Percentiles rank a stretch among this genome's conserved stretches.
Conservation (phyloP, 2,329 filamentous ascomycete species). For the Aureobasidium sp. region DNA sequence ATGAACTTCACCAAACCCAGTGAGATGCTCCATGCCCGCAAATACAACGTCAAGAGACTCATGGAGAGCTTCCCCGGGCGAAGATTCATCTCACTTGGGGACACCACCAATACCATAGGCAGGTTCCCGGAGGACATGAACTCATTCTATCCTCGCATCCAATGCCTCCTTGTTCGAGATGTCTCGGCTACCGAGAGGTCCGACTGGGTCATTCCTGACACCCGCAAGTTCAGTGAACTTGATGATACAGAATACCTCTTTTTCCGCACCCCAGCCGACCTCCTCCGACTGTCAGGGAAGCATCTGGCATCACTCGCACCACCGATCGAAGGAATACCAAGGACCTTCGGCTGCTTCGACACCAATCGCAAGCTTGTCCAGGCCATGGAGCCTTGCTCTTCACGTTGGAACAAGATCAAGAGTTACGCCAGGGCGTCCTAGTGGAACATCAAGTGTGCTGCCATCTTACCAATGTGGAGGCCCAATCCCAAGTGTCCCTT, state of each 20-base stretch:
- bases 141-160: conserved; percentile 16
- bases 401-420: neutral
- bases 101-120: conserved; percentile 17
- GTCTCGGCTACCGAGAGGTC: conserved; percentile 17
- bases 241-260: conserved; percentile 14
- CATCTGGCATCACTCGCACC: conserved; percentile 10
- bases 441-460: conserved; percentile 13
- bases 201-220: conserved; percentile 16
- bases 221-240: conserved; percentile 9
- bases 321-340: neutral
- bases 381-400: neutral
- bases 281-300: conserved; percentile 7
- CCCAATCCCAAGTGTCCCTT: conserved; percentile 7
- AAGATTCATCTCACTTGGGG: conserved; percentile 20
- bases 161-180: conserved; percentile 21
- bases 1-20: conserved; percentile 14
- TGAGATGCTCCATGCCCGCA: conserved; percentile 13
- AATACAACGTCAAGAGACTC: conserved; percentile 15
- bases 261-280: conserved; percentile 16
- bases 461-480: neutral
- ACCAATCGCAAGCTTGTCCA: neutral
- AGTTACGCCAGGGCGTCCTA: neutral
- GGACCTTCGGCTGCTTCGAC: conserved; percentile 11
- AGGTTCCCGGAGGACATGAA: conserved; percentile 16
- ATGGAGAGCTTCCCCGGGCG: conserved; percentile 19